phyloP scores from a whole-genome alignment of 2,329 filamentous ascomycete species.

The Aspergillus piperis region DNA sequence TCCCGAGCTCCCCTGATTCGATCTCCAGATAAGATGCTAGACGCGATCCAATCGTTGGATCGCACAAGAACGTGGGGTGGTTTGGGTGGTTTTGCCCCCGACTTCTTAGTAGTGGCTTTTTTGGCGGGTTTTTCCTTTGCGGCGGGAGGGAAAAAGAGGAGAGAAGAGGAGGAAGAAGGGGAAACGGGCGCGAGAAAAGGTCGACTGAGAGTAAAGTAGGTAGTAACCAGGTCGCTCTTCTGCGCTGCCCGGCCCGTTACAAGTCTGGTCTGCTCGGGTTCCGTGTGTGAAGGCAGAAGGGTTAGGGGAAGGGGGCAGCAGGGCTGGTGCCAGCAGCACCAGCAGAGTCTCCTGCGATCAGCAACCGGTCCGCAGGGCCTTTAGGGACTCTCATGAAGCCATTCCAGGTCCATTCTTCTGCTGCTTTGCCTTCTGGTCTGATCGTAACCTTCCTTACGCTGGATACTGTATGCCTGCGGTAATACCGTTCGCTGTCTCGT shows the following conservation, averaged over 20 bases:
- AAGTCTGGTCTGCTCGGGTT: slow-evolving; percentile 22
- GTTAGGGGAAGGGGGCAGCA: slow-evolving; percentile 2
- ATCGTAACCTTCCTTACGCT: slow-evolving; percentile 14
- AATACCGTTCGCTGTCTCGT: slow-evolving; percentile 11
- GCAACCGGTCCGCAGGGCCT: neutral
- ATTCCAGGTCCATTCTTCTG: slow-evolving; percentile 17
- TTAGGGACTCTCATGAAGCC: slow-evolving; percentile 21
- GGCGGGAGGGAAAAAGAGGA: slow-evolving; percentile 13
- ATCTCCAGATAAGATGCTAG: neutral
- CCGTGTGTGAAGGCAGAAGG: slow-evolving; percentile 10
- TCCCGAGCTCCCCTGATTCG: neutral
- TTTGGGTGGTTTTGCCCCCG: neutral
- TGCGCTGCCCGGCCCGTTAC: slow-evolving; percentile 20
- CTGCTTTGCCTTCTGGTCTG: slow-evolving; percentile 13
- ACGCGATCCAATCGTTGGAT: neutral
- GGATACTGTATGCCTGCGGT: slow-evolving; percentile 22
- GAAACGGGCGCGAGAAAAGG: slow-evolving; percentile 13
- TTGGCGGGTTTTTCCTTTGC: neutral
- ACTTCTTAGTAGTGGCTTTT: neutral
- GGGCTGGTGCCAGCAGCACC: slow-evolving; percentile 10
- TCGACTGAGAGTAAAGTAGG: too few relatives aligned
- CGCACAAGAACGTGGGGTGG: neutral
- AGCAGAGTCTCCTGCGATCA: neutral
- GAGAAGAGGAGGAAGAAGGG: slow-evolving; percentile 12
- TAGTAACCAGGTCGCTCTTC: neutral